phyloP scores from a whole-genome alignment of 2,329 filamentous ascomycete genomes.

The Ophiocordyceps camponoti-rufipedis region DNA sequence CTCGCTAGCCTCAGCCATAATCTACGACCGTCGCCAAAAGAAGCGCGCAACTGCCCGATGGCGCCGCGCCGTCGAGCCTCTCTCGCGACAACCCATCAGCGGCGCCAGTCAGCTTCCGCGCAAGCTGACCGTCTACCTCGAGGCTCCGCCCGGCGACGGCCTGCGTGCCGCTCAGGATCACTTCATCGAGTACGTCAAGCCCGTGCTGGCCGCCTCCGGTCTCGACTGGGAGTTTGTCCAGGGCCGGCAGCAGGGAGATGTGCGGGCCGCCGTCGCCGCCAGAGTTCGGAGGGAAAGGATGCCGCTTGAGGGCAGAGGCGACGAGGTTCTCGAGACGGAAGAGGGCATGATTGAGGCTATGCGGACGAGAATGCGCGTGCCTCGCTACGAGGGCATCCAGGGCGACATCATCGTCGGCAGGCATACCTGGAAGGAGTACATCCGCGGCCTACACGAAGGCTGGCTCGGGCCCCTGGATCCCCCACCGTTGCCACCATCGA shows the following conservation, averaged over 20 bases:
- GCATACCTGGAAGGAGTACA: constrained; percentile 94
- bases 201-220: constrained; percentile 72
- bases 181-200: constrained; percentile 92
- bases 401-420: constrained; percentile 83
- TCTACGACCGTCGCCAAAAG: constrained; percentile 89
- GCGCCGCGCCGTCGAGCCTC: constrained; percentile 67
- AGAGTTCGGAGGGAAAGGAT: constrained; percentile 57
- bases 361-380: constrained; percentile 47
- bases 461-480: constrained; percentile 75
- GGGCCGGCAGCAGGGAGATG: constrained; percentile 79
- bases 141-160: constrained; percentile 73
- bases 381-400: constrained; percentile 51
- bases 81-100: constrained; percentile 59
- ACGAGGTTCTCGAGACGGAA: constrained; percentile 25
- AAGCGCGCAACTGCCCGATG: constrained; percentile 71
- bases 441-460: constrained; percentile 83
- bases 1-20: constrained; percentile 59
- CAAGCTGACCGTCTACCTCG: constrained; percentile 70
- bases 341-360: constrained; percentile 42
- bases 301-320: constrained; percentile 33
- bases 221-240: constrained; percentile 95
- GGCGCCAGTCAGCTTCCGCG: constrained; percentile 54
- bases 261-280: constrained; percentile 73
- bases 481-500: constrained; percentile 19
- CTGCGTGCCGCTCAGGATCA: constrained; percentile 77